Base-by-base conservation (phyloP, 495 filamentous ascomycete genomes). In the Xylaria intraflava region DNA sequence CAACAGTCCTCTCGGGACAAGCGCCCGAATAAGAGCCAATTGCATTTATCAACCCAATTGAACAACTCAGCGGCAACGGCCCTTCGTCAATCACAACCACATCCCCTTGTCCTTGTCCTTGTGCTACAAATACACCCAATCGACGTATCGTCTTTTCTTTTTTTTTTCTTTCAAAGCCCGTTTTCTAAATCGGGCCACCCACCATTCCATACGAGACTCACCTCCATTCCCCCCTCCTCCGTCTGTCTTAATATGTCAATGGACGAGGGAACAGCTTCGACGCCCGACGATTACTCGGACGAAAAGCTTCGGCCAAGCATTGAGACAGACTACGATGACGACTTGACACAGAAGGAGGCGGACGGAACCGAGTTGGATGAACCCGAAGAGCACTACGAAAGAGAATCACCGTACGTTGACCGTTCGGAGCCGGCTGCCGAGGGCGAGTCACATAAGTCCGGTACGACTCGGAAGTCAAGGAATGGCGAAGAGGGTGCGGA, bases 401-500 rank as follows among this genome's bases (percentile, higher is more conserved):
- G 42, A 26, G 52, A 33, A 26, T 30, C 29, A 44, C 22, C 54
- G 33, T 49, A 53, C 17, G 48, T 51, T 23, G 16, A 43, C 22
- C 33, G 14, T 24, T 39, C 33, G 6, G 31, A 54, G n/a, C n/a
- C 22, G 0, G 51, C 20, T 45, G 23, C 29, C 42, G 22, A 43
- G 17, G 24, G 23, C 16, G 24, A 23, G 42, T 45, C 42, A 3
- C 23, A 45, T 51, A 44, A n/a, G 50, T 53, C 35, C 46, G 60
- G n/a, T 54, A 52, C 23, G 52, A 51, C 24, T 62, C 57, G 11
- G 46, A 44, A 14, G 41, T 57, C 55, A 0, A 61, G 61, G 49
- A 66, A 71, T 11, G 68, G 64, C 11, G 67, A 65, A 9, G 68
- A 77, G 44, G 76, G 71, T 42, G 66, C 62, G n/a, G 77, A 78